Base-by-base conservation (phyloP, 257 asterid genomes). In the Solanum phureja region DNA sequence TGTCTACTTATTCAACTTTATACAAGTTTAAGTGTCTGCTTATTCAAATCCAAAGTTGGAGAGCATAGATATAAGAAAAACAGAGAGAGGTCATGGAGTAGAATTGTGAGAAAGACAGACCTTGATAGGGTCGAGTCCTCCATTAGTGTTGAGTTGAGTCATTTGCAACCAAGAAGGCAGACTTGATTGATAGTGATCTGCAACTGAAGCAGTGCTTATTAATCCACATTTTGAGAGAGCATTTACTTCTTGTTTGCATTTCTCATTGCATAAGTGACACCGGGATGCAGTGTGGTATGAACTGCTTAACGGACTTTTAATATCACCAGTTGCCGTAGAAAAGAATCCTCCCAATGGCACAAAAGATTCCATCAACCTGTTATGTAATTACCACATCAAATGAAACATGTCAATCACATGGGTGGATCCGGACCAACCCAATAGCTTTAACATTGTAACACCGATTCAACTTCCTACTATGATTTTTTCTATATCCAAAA, bases 341-440 rank as follows among this genome's bases (percentile, higher is more conserved):
- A 97, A 97, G 92, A 97, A 93, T 60, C 99, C 99, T 72, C 98
- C 99, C 92, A 95, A 86, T 14, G 99, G 99, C 89, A 97, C 98
- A 91, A 97, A 97, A 75, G 98, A 95, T 89, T 94, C 99, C 98
- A 95, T 95, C 94, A 97, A 95, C 90, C 99, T 95, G 98, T 72
- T 37, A 89, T 90, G 75, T 46, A 46, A 13, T 46, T 46, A 46
- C 7, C 58, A 11, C 18, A 13, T 56, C 27, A 49, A 9, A 37
- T 19, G 27, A 38, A 31, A 83, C 87, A 72, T 37, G 56, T 83
- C 31, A 52, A 71, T 31, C 74, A 68, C 64, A 52, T 37, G 8
- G 64, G 19, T 46, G 19, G 56, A 18, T 13, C 6, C 7, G 7
- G 19, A 46, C 56, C 7, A 46, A 46, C 19, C 56, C 56, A 46